phyloP scores from a whole-genome alignment of 495 filamentous ascomycete genomes.

The Chaetomium tenue region DNA sequence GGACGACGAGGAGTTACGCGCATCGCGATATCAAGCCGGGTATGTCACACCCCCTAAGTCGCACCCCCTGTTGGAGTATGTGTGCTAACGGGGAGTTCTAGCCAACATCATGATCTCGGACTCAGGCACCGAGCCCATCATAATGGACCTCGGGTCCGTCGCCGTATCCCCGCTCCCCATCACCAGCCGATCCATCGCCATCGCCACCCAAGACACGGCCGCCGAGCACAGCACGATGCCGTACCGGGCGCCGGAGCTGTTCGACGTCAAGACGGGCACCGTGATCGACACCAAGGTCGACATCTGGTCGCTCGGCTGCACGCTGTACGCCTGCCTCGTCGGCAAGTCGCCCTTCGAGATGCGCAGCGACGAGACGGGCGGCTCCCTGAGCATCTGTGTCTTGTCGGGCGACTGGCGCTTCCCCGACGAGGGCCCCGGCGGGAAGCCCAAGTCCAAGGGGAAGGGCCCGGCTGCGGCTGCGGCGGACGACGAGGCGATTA shows the following conservation, averaged over 20 bases:
- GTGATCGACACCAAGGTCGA: conserved; percentile 96
- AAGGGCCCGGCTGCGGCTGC: conserved; percentile 32
- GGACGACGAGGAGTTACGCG: conserved; percentile 77
- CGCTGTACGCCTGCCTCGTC: conserved; percentile 90
- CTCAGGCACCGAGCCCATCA: conserved; percentile 78
- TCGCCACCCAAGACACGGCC: conserved; percentile 88
- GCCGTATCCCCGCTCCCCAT: conserved; percentile 88
- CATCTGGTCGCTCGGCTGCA: conserved; percentile 96
- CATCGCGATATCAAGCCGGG: conserved; percentile 98
- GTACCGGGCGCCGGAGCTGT: conserved; percentile 94
- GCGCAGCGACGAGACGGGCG: conserved; percentile 91
- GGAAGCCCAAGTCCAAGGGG: conserved; percentile 55
- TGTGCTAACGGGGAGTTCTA: not conserved
- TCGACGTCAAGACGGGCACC: conserved; percentile 93
- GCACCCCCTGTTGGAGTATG: not conserved
- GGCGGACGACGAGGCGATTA: conserved; percentile 49
- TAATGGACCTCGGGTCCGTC: conserved; percentile 98
- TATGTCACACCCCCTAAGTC: conserved; percentile 40
- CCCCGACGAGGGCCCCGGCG: conserved; percentile 68
- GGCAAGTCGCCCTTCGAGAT: conserved; percentile 97
- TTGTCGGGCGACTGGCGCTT: conserved; percentile 91
- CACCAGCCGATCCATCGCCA: conserved; percentile 83
- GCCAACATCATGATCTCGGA: conserved; percentile 95
- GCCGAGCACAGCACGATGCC: conserved; percentile 98
- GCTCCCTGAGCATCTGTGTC: conserved; percentile 86